Evolutionary conservation across 768 basidiomycete genomes (phyloP).

Genomic region (Erythrobasidium yunnanense): DNA sequence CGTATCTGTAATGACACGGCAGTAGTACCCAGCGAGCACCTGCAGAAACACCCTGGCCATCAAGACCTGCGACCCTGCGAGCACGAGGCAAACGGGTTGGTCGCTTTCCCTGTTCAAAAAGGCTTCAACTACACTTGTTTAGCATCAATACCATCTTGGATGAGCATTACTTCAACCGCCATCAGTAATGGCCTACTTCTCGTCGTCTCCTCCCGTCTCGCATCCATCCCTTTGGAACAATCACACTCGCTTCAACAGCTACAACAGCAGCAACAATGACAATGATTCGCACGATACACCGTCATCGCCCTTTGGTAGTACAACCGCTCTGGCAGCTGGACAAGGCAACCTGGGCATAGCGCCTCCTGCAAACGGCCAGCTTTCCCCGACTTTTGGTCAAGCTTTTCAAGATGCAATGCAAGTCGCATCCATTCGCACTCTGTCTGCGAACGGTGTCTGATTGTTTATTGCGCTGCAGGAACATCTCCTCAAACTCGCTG

Average conservation of each 20-base stretch:
- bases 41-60: no score
- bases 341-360: no score
- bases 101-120: no score
- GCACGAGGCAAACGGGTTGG: no score
- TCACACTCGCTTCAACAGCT: neutral
- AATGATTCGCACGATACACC: conserved; percentile 1
- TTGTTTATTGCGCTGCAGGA: conserved; percentile 4
- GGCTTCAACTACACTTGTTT: no score
- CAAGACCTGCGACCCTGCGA: no score
- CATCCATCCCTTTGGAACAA: neutral
- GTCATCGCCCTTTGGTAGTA: neutral
- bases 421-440: neutral
- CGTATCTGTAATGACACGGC: no score
- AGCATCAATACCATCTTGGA: no score
- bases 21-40: no score
- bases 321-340: neutral
- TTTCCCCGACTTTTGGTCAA: conserved; percentile 20
- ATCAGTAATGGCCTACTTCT: conserved; percentile 21
- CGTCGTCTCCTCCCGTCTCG: conserved; percentile 10
- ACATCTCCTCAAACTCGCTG: conserved; percentile 1
- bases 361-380: neutral
- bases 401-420: conserved; percentile 14
- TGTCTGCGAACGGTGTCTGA: neutral
- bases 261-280: neutral
- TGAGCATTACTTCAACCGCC: no score